Evolutionary conservation across 192 early-diverging fungal species (phyloP).

Genomic region (Entrophospora sp.): DNA sequence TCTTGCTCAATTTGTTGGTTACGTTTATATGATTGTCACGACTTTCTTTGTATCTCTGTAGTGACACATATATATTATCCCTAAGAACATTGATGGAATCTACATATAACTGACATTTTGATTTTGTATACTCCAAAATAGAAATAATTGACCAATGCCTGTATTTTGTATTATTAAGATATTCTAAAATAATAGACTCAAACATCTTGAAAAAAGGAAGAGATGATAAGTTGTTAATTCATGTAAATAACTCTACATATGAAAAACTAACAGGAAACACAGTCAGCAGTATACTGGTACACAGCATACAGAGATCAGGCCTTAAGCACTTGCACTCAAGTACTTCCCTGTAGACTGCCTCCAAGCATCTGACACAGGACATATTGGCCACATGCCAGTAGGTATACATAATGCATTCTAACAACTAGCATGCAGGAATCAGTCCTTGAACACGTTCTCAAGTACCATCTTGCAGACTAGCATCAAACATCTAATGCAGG

Average conservation of each 20-base stretch:
- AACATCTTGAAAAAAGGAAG: constrained; percentile 10
- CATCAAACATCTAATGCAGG: constrained; percentile 20
- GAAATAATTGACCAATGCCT: constrained; percentile 15
- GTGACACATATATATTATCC: neutral
- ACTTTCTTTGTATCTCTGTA: constrained; percentile 10
- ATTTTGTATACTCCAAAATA: neutral
- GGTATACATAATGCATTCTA: constrained; percentile 12
- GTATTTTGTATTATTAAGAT: neutral
- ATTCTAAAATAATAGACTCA: neutral
- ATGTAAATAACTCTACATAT: too few relatives aligned
- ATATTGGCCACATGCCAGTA: constrained; percentile 20
- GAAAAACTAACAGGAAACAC: too few relatives aligned
- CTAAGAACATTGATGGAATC: neutral
- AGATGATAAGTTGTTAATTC: neutral
- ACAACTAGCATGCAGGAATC: constrained; percentile 13
- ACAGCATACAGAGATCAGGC: too few relatives aligned
- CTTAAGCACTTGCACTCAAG: too few relatives aligned
- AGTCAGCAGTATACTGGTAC: too few relatives aligned
- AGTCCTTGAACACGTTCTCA: neutral
- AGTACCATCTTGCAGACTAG: constrained; percentile 12
- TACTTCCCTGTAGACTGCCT: neutral
- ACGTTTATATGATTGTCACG: neutral
- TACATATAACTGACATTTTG: constrained; percentile 1
- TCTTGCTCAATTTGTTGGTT: neutral
- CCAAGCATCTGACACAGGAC: constrained; percentile 20